These are phyloP conservation scores for Pseudevernia furfuracea DNA, from an alignment of 495 filamentous ascomycete genomes.

Conservation along the genomic window DNA sequence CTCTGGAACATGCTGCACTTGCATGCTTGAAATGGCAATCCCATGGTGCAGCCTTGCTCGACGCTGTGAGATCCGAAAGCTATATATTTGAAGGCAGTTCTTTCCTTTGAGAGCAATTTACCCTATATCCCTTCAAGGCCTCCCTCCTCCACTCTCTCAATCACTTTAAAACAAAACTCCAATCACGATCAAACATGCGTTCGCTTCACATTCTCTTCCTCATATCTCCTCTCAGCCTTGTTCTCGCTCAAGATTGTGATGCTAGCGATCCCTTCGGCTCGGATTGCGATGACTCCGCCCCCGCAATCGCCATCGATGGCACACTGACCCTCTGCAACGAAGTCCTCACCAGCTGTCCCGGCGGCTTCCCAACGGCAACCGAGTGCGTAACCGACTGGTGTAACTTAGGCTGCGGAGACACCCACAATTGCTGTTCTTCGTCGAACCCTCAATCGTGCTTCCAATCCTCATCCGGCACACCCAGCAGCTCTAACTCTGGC, in stretches of 20 bases:
- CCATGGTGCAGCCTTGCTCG: background rate
- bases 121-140: background rate
- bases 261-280: background rate
- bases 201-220: background rate
- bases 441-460: background rate
- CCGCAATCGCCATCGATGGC: background rate
- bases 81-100: background rate
- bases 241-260: background rate
- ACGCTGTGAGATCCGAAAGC: background rate
- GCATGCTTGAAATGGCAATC: background rate
- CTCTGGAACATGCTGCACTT: background rate
- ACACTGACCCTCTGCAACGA: background rate
- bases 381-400: background rate
- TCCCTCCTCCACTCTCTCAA: background rate
- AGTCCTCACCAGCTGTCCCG: background rate
- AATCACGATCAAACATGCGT: no score
- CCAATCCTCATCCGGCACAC: background rate
- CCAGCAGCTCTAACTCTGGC: background rate
- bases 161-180: background rate
- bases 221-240: background rate
- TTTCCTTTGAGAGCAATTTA: no score
- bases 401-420: background rate
- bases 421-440: background rate
- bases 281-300: background rate
- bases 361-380: background rate